Percentiles rank a stretch among this genome's conserved stretches.
phyloP scores from a whole-genome alignment of 257 asterid genomes.

The Solanum pinnatisectum region DNA sequence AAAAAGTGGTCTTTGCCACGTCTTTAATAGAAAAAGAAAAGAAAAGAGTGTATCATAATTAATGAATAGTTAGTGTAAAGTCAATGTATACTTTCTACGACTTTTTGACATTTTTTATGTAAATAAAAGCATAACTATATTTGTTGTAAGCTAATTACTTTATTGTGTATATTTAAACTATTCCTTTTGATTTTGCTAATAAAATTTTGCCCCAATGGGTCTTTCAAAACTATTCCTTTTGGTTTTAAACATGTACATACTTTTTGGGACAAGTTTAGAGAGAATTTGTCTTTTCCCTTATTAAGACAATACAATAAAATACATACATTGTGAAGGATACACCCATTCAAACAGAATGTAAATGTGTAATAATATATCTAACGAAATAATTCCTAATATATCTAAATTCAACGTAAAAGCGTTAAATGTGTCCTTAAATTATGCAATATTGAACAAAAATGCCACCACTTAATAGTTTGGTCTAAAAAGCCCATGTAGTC shows the following conservation, averaged over 20 bases:
- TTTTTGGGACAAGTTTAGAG: neutral
- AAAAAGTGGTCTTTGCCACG: neutral
- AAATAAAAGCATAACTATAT: too few species aligned
- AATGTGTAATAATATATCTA: neutral
- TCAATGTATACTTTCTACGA: neutral
- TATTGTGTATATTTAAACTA: neutral
- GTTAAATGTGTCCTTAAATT: neutral
- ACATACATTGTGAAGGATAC: neutral
- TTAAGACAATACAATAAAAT: neutral
- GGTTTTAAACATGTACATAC: neutral
- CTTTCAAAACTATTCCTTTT: neutral
- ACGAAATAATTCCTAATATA: neutral
- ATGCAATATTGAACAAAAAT: neutral
- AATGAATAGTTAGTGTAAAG: neutral
- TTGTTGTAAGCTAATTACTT: too few species aligned
- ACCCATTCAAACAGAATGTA: neutral
- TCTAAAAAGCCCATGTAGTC: neutral
- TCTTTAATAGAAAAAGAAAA: neutral
- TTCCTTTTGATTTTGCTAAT: too few species aligned
- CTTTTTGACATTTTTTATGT: neutral
- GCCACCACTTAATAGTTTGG: neutral
- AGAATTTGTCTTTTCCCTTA: neutral
- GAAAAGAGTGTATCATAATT: neutral
- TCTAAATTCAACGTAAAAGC: too few species aligned
- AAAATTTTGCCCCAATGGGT: neutral